phyloP scores from a whole-genome alignment of 1,284 basidiomycete species.

The Vanrija sp. region DNA sequence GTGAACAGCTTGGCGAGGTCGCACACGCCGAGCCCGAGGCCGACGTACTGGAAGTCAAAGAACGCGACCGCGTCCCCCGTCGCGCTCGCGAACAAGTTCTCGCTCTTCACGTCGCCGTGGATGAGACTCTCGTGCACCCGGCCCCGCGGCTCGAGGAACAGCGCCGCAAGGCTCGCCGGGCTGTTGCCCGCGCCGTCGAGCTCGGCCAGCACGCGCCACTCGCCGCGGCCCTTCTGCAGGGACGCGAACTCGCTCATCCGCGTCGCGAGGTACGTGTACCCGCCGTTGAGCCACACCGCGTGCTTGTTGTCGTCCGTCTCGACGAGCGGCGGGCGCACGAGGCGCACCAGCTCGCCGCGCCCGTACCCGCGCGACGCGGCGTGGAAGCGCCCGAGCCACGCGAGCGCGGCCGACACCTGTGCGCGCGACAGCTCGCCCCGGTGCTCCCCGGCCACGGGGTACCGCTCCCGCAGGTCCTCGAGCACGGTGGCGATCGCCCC shows the following conservation, averaged over 20 bases:
- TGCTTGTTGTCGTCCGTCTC: background rate
- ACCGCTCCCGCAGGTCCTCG: constrained; percentile 2
- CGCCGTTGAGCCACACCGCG: constrained; percentile 16
- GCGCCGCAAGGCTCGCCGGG: background rate
- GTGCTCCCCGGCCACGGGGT: constrained; percentile 10
- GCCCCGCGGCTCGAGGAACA: constrained; percentile 6
- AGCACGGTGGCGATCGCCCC: constrained; percentile 8
- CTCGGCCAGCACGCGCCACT: constrained; percentile 9
- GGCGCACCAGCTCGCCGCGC: background rate
- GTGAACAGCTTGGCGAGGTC: constrained; percentile 21
- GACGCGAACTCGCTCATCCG: constrained; percentile 9
- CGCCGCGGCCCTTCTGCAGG: background rate
- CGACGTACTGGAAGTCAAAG: constrained; percentile 21
- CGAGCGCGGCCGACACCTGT: constrained; percentile 4
- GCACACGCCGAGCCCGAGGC: constrained; percentile 16
- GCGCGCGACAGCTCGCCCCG: background rate
- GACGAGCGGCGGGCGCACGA: constrained; percentile 4
- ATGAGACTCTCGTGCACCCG: constrained; percentile 5
- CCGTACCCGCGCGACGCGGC: background rate
- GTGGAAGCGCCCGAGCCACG: constrained; percentile 12
- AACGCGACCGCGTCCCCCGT: constrained; percentile 6
- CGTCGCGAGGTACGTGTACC: constrained; percentile 20
- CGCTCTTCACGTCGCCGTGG: constrained; percentile 20
- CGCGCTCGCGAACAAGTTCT: constrained; percentile 13
- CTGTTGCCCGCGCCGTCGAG: too few species aligned